Base-by-base conservation (phyloP, 2,329 filamentous ascomycete genomes). In the Arthroderma uncinatum region DNA sequence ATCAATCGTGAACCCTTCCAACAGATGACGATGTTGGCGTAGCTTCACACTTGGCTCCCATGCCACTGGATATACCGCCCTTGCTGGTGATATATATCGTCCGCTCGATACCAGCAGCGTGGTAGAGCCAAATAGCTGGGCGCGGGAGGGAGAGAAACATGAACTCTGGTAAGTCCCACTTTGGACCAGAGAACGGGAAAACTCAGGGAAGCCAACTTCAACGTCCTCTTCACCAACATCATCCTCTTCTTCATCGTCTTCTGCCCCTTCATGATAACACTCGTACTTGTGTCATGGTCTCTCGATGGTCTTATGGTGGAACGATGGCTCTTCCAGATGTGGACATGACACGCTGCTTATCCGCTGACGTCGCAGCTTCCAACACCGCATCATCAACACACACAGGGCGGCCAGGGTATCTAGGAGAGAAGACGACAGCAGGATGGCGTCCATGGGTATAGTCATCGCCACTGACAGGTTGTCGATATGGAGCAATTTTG, bases 161-260 rank as follows among this genome's bases (percentile, higher is more conserved):
- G n/a, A n/a, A n/a, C n/a, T n/a, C n/a, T 21, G 16, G 9, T 30
- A 23, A 21, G 44, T 28, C 21, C 44, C 44, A 48, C 44, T n/a
- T 25, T 7, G 44, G 28, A 48, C 44, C 44, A 48, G 10, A 48
- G 44, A 48, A 48, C 44, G 7, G 44, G 44, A 48, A 42, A 48
- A 48, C 44, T 48, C 44, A 48, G n/a, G 44, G 21, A 30, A 48
- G 21, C 23, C 44, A 48, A 48, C 44, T 25, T 48, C 44, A 42
- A 28, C 44, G 44, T 48, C 44, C 14, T 23, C 42, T 8, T 28
- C 44, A 16, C 28, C 19, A 10, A 10, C 10, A 33, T 5, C 16
- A 47, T 25, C 44, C 23, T 48, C 44, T 8, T 10, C 44, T 14
- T 16, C 12, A 12, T 10, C 23, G n/a, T 14, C 5, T 21, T 2